These are phyloP conservation scores for Thielaviopsis punctulata DNA, from an alignment of 2,329 filamentous ascomycete genomes.

Conservation along the genomic window DNA sequence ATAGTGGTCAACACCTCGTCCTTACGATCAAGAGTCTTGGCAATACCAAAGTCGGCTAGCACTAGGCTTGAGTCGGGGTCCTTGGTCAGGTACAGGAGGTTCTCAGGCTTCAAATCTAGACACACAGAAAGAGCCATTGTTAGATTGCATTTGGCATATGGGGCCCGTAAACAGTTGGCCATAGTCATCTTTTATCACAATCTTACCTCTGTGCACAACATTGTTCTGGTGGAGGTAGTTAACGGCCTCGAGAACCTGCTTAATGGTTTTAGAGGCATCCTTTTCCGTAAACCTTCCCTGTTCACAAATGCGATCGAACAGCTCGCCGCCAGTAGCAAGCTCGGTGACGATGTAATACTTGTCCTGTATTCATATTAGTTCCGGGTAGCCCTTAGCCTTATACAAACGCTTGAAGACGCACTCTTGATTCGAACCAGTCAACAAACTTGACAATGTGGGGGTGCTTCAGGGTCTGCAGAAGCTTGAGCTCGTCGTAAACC, in stretches of 20 bases:
- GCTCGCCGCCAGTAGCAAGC: conserved; percentile 82
- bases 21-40: conserved; percentile 86
- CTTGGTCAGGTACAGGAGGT: conserved; percentile 78
- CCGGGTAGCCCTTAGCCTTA: too few relatives aligned
- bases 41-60: conserved; percentile 93
- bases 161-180: neutral
- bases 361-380: conserved; percentile 54
- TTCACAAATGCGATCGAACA: conserved; percentile 97
- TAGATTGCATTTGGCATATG: neutral
- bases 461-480: conserved; percentile 81
- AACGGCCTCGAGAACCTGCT: conserved; percentile 79
- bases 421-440: conserved; percentile 97
- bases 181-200: neutral
- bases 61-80: conserved; percentile 69
- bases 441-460: conserved; percentile 94
- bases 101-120: conserved; percentile 94
- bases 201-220: conserved; percentile 79
- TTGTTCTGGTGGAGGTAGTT: conserved; percentile 89
- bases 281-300: conserved; percentile 97
- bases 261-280: conserved; percentile 89
- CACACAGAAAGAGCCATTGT: neutral
- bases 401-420: conserved; percentile 26
- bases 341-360: conserved; percentile 99
- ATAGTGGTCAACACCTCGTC: conserved; percentile 91
- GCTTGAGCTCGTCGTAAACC: conserved; percentile 92